Conservation (phyloP, 768 basidiomycete genomes). For the Lentinula edodes region DNA sequence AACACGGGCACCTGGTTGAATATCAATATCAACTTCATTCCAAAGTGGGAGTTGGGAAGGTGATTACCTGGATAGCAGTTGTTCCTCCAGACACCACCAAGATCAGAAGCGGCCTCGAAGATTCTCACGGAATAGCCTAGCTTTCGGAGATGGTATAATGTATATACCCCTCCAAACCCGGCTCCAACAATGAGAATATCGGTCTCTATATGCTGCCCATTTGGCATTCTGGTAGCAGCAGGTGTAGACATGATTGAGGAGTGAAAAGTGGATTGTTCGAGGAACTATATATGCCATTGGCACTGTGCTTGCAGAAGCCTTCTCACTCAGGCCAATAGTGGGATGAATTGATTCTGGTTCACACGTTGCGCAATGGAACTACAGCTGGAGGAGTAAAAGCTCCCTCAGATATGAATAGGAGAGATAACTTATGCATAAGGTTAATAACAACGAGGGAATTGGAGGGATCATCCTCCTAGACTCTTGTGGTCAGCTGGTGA, state of each 20-base stretch:
- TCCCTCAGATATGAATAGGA: no score
- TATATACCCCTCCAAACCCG: not conserved
- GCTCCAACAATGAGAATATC: constrained; percentile 1
- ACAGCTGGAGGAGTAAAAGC: no score
- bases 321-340: no score
- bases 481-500: no score
- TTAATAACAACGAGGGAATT: no score
- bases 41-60: not conserved
- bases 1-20: constrained; percentile 10
- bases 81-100: constrained; percentile 13
- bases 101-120: constrained; percentile 10
- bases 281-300: no score
- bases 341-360: no score
- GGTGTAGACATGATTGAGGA: not conserved
- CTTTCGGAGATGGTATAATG: constrained; percentile 5
- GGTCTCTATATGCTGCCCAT: not conserved
- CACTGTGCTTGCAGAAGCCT: no score
- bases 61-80: constrained; percentile 7
- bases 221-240: not conserved
- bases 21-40: not conserved
- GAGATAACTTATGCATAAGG: no score
- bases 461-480: no score
- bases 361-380: no score
- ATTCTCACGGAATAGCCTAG: constrained; percentile 8
- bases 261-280: not conserved